Conservation (phyloP, 83 land plant species). For the Picea abies region DNA sequence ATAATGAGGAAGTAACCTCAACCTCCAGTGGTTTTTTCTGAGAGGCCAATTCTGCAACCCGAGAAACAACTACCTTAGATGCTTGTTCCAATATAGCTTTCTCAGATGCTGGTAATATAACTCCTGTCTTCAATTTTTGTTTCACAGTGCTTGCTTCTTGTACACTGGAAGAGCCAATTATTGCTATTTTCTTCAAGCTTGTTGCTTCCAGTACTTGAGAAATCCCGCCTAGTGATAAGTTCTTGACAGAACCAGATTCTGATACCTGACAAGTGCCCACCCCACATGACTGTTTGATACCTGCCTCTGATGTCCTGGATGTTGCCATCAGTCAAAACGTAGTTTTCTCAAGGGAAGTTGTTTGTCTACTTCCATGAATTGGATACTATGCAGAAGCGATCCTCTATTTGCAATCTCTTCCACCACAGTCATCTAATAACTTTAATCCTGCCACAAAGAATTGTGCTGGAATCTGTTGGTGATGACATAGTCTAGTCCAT, state of each 20-base stretch:
- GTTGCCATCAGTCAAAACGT: constrained; percentile 15
- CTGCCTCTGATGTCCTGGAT: background rate
- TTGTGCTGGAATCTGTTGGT: background rate
- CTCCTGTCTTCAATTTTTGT: constrained; percentile 3
- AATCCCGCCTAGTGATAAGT: background rate
- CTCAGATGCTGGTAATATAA: background rate
- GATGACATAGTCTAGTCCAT: background rate
- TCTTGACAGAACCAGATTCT: background rate
- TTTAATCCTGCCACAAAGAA: background rate
- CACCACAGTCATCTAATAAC: constrained; percentile 6
- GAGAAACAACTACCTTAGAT: background rate
- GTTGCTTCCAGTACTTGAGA: background rate
- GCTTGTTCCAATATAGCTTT: constrained; percentile 6
- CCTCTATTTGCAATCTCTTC: constrained; percentile 7
- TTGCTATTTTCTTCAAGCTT: constrained; percentile 6
- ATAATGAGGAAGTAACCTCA: background rate
- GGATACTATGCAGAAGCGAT: background rate
- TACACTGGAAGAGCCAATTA: background rate
- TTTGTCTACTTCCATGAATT: constrained; percentile 4
- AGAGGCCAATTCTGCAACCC: background rate
- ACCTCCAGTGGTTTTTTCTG: background rate
- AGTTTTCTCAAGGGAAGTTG: background rate
- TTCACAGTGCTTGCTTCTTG: background rate
- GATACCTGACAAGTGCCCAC: background rate
- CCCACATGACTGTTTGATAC: constrained; percentile 12